Percentiles rank a stretch among this genome's conserved stretches.
phyloP scores from a whole-genome alignment of 1,284 basidiomycete genomes.

The Trametes versicolor region DNA sequence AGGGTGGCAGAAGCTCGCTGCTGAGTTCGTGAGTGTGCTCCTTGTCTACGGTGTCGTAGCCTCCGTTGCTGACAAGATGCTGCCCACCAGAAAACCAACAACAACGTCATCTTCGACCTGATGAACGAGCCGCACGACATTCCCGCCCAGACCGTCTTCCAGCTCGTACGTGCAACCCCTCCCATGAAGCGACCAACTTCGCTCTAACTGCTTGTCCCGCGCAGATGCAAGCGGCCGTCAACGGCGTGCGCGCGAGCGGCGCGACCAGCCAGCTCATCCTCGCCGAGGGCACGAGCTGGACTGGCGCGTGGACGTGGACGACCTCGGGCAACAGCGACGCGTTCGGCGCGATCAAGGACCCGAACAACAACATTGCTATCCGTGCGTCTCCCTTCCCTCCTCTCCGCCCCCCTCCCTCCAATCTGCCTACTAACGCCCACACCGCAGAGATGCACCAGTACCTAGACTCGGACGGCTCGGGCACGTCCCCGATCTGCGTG shows the following conservation, averaged over 20 bases:
- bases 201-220: not conserved
- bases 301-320: conserved; percentile 56
- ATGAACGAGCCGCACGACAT: conserved; percentile 73
- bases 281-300: conserved; percentile 58
- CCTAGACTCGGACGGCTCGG: conserved; percentile 72
- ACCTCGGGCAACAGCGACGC: conserved; percentile 64
- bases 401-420: conserved; percentile 3
- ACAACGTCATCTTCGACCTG: conserved; percentile 66
- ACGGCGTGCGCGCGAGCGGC: conserved; percentile 67
- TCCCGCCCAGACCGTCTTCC: conserved; percentile 55
- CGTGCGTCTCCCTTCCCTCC: conserved; percentile 44
- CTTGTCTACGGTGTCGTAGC: not conserved
- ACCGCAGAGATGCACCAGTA: conserved; percentile 73
- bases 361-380: conserved; percentile 69
- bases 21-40: conserved; percentile 58
- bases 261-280: conserved; percentile 61
- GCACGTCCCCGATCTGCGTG: conserved; percentile 64
- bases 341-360: conserved; percentile 63
- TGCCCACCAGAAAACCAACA: conserved; percentile 55
- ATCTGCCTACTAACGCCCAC: not conserved
- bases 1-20: conserved; percentile 68
- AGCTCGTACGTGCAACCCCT: conserved; percentile 48
- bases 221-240: conserved; percentile 69
- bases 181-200: not conserved
- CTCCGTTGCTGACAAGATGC: not conserved